A percentile compares a stretch with the other conserved stretches of the same genome.
Evolutionary conservation across 192 early-diverging fungal species (phyloP).

Genomic region (Backusella australiensis): DNA sequence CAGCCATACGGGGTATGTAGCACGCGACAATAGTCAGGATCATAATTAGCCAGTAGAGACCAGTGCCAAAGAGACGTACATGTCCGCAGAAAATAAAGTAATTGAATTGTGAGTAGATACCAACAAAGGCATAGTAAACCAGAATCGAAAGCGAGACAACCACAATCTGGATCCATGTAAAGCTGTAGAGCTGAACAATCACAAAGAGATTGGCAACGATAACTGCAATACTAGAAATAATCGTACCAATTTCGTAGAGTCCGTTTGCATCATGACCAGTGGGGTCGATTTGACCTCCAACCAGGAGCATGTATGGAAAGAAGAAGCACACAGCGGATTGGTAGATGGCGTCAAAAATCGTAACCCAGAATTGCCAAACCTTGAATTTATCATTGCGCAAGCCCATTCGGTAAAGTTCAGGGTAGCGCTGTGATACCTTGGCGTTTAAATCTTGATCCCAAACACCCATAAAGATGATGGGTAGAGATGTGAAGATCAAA

Average conservation of each 20-base stretch:
- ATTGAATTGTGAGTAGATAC: slow-evolving; percentile 55
- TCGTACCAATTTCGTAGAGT: slow-evolving; percentile 67
- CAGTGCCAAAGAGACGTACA: slow-evolving; percentile 55
- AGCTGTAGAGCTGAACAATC: slow-evolving; percentile 67
- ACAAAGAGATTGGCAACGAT: slow-evolving; percentile 79
- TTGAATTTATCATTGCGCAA: slow-evolving; percentile 74
- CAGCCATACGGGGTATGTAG: slow-evolving; percentile 70
- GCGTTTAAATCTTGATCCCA: slow-evolving; percentile 85
- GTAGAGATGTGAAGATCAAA: slow-evolving; percentile 81
- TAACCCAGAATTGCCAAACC: slow-evolving; percentile 70
- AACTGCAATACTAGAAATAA: slow-evolving; percentile 70
- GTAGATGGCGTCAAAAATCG: slow-evolving; percentile 66
- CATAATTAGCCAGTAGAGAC: slow-evolving; percentile 70
- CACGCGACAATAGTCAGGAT: slow-evolving; percentile 57
- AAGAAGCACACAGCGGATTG: slow-evolving; percentile 72
- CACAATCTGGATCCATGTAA: slow-evolving; percentile 67
- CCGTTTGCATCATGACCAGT: slow-evolving; percentile 46
- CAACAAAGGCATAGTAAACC: slow-evolving; percentile 57
- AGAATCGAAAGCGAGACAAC: slow-evolving; percentile 49
- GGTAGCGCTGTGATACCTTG: slow-evolving; percentile 62
- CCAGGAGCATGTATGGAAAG: slow-evolving; percentile 55
- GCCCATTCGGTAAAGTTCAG: slow-evolving; percentile 79
- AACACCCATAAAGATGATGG: slow-evolving; percentile 66
- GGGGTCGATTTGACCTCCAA: slow-evolving; percentile 40
- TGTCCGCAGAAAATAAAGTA: slow-evolving; percentile 32